Conservation (phyloP, 257 asterid genomes). For the Gentiana macrophylla region DNA sequence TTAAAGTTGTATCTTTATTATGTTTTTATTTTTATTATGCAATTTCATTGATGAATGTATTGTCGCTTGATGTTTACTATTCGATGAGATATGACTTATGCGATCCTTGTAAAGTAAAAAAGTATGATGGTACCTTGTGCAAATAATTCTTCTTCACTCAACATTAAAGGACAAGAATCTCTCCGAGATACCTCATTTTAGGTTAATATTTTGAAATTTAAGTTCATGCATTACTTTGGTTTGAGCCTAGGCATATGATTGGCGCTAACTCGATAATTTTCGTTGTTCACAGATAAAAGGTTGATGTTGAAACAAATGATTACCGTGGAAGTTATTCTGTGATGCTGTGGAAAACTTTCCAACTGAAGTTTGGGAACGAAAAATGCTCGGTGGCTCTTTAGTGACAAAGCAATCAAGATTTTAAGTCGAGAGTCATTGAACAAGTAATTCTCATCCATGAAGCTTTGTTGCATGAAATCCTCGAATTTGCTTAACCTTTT, state of each 20-base stretch:
- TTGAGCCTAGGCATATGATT: not conserved
- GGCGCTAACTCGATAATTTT: not conserved
- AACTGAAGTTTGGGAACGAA: constrained; percentile 85
- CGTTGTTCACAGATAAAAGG: constrained; percentile 28
- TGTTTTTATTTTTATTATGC: no score
- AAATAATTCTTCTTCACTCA: constrained; percentile 86
- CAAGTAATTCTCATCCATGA: constrained; percentile 41
- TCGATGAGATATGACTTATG: not conserved
- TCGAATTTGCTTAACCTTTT: not conserved
- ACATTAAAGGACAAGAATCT: constrained; percentile 93
- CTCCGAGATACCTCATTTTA: constrained; percentile 85
- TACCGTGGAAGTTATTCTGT: constrained; percentile 91
- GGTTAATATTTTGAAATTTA: constrained; percentile 21
- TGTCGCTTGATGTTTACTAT: no score
- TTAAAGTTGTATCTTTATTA: no score
- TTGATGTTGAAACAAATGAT: constrained; percentile 66
- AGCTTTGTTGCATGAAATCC: not conserved
- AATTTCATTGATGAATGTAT: no score
- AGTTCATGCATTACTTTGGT: no score
- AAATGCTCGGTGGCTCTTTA: constrained; percentile 76
- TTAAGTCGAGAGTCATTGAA: constrained; percentile 78
- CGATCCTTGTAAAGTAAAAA: constrained; percentile 57
- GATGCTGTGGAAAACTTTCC: constrained; percentile 83
- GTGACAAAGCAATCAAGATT: constrained; percentile 88
- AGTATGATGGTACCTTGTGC: constrained; percentile 98